Conservation (phyloP, 345 rosid genomes). For the Hypericum androsaemum region DNA sequence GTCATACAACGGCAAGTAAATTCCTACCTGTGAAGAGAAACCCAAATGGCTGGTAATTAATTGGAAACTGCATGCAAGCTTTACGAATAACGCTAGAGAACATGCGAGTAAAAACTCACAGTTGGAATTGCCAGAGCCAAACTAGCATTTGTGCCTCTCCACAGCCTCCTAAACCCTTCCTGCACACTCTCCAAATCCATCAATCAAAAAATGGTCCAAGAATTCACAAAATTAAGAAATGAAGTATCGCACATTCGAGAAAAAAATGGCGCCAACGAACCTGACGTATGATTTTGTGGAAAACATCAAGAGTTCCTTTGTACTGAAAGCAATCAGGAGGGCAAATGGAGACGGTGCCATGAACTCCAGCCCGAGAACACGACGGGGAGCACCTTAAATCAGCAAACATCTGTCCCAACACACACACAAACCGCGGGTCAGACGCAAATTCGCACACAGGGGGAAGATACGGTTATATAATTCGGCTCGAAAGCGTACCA, state of each 20-base stretch:
- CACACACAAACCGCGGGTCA: too few relatives aligned
- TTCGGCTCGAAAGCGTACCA: slow-evolving; percentile 29
- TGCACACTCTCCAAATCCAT: slow-evolving; percentile 21
- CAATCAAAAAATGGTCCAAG: not conserved
- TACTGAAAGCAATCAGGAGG: slow-evolving; percentile 99
- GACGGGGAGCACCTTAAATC: slow-evolving; percentile 94
- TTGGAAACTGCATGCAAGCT: too few relatives aligned
- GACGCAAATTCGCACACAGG: not conserved
- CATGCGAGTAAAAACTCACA: slow-evolving; percentile 27
- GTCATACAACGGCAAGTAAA: slow-evolving; percentile 88
- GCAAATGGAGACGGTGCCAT: slow-evolving; percentile 88
- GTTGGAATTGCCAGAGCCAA: slow-evolving; percentile 88
- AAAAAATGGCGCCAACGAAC: slow-evolving; percentile 26
- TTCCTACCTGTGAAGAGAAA: slow-evolving; percentile 62
- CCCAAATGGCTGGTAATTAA: not conserved
- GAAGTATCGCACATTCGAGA: not conserved
- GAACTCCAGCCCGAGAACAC: slow-evolving; percentile 89
- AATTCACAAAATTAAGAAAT: not conserved
- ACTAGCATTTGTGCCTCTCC: slow-evolving; percentile 99
- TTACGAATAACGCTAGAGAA: too few relatives aligned
- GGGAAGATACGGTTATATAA: not conserved
- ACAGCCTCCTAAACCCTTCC: slow-evolving; percentile 83
- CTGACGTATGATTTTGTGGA: slow-evolving; percentile 83
- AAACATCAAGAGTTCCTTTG: slow-evolving; percentile 88
- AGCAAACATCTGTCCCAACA: slow-evolving; percentile 65